phyloP scores from a whole-genome alignment of 1,139 yeast species.

The Debaryomyces nepalensis region DNA sequence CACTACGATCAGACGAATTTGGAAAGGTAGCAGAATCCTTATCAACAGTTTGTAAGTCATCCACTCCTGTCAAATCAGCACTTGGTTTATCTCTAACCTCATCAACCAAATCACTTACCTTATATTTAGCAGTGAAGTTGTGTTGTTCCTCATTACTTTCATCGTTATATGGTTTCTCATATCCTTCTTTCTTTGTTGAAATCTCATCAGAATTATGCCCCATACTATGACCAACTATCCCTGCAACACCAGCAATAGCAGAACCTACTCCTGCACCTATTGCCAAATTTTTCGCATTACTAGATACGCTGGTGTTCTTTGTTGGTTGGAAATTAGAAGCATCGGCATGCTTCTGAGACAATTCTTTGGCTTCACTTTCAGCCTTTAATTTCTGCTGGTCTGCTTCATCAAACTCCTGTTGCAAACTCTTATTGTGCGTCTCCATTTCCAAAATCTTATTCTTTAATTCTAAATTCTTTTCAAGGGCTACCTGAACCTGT shows the following conservation, averaged over 20 bases:
- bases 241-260: slow-evolving; percentile 28
- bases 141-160: background rate
- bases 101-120: slow-evolving; percentile 26
- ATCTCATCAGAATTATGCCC: background rate
- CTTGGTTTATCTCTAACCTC: slow-evolving; percentile 31
- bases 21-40: slow-evolving; percentile 9
- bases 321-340: slow-evolving; percentile 1
- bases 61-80: slow-evolving; percentile 36
- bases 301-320: slow-evolving; percentile 14
- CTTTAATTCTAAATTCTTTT: slow-evolving; percentile 56
- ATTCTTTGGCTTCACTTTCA: slow-evolving; percentile 43
- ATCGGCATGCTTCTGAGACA: slow-evolving; percentile 18
- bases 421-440: slow-evolving; percentile 27
- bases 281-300: slow-evolving; percentile 17
- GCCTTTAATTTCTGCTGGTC: slow-evolving; percentile 28
- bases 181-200: background rate
- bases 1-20: slow-evolving; percentile 11
- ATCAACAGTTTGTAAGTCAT: slow-evolving; percentile 24
- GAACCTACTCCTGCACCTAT: slow-evolving; percentile 35
- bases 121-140: background rate
- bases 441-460: slow-evolving; percentile 34
- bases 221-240: slow-evolving; percentile 7
- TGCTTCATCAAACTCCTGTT: slow-evolving; percentile 30
- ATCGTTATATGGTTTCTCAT: slow-evolving; percentile 6
- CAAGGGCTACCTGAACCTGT: slow-evolving; percentile 65